Evolutionary conservation across 495 filamentous ascomycete genomes (phyloP).

Genomic region (Massariosphaeria phaeospora): DNA sequence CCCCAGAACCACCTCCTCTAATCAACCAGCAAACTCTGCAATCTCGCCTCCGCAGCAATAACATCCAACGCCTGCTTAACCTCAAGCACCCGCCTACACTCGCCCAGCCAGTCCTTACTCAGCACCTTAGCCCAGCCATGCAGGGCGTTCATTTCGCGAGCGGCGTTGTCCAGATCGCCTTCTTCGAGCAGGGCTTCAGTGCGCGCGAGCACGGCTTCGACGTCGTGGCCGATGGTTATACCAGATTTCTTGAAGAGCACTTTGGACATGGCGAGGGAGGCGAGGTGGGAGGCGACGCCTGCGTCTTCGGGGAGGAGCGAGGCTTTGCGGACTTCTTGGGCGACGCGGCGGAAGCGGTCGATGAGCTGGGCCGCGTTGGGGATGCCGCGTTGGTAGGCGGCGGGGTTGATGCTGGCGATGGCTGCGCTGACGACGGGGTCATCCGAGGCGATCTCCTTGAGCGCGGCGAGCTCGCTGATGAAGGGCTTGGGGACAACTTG

Average conservation of each 20-base stretch:
- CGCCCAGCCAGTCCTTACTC: conserved; percentile 85
- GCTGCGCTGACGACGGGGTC: conserved; percentile 83
- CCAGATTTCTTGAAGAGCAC: conserved; percentile 79
- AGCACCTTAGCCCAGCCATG: conserved; percentile 91
- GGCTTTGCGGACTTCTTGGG: conserved; percentile 88
- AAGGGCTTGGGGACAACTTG: conserved; percentile 74
- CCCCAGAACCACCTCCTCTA: too few relatives aligned
- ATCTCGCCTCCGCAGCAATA: conserved; percentile 44
- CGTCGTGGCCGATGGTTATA: conserved; percentile 81
- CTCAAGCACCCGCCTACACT: conserved; percentile 83
- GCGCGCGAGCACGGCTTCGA: conserved; percentile 85
- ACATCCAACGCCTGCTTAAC: conserved; percentile 95
- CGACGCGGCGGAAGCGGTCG: conserved; percentile 93
- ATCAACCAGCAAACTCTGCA: conserved; percentile 44
- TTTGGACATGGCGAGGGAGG: conserved; percentile 81
- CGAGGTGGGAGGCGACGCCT: conserved; percentile 87
- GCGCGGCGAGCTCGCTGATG: conserved; percentile 79
- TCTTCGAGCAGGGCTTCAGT: conserved; percentile 87
- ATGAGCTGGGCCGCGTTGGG: conserved; percentile 77
- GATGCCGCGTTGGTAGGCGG: conserved; percentile 88
- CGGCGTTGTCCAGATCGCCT: conserved; percentile 83
- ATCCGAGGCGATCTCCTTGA: conserved; percentile 82
- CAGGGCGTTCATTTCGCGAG: conserved; percentile 89
- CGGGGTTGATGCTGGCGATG: conserved; percentile 88
- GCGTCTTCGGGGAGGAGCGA: conserved; percentile 85